Conservation (phyloP, 2,329 filamentous ascomycete species). For the Tothia fuscella region DNA sequence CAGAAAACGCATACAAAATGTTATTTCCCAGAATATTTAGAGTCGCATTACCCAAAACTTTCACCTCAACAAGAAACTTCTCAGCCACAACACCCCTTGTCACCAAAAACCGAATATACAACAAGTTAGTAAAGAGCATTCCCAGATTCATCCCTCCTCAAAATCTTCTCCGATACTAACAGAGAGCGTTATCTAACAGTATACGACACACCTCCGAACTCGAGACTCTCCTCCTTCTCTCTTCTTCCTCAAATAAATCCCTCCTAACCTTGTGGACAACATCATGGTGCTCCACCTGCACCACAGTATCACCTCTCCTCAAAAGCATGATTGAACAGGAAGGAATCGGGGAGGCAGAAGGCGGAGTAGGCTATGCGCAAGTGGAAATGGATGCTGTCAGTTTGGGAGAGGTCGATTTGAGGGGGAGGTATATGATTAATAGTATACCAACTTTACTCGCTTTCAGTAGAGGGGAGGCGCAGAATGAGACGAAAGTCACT, state of each 20-base stretch:
- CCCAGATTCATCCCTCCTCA: no score
- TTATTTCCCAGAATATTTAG: no score
- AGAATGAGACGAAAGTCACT: conserved; percentile 34
- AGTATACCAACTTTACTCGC: conserved; percentile 38
- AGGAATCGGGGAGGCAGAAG: conserved; percentile 31
- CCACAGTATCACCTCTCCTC: conserved; percentile 30
- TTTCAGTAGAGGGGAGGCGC: conserved; percentile 38
- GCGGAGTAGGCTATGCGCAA: conserved; percentile 35
- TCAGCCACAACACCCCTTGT: no score
- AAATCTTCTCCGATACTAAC: no score
- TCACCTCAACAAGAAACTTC: no score
- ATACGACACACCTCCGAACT: conserved; percentile 37
- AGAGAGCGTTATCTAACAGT: no score
- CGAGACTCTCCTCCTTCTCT: conserved; percentile 35
- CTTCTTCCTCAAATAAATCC: conserved; percentile 30
- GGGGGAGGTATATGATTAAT: conserved; percentile 31
- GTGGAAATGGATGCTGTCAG: conserved; percentile 36
- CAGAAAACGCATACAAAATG: no score
- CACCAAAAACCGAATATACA: no score
- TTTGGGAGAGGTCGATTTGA: conserved; percentile 29
- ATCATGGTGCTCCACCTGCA: conserved; percentile 35
- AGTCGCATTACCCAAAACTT: no score
- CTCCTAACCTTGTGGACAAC: conserved; percentile 40
- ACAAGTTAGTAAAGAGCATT: no score
- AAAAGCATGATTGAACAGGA: conserved; percentile 31